phyloP scores from a whole-genome alignment of 345 rosid species.

The Adansonia digitata region DNA sequence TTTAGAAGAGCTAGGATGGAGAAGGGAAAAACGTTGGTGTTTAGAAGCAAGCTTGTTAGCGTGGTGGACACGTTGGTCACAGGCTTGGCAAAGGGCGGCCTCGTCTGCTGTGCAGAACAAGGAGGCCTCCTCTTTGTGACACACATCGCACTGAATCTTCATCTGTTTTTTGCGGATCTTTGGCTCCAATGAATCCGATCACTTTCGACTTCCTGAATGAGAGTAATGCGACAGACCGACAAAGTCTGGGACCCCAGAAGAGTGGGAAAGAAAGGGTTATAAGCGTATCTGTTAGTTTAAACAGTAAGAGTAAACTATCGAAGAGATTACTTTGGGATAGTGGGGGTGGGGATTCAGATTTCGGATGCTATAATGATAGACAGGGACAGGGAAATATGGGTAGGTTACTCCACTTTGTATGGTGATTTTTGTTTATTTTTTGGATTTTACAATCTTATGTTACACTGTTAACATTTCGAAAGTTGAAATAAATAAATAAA shows the following conservation, averaged over 20 bases:
- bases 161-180: not conserved
- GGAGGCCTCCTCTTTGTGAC: constrained; percentile 12
- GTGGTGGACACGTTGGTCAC: constrained; percentile 72
- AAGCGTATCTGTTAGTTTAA: not conserved
- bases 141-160: constrained; percentile 22
- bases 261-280: not conserved
- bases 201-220: not conserved
- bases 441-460: not conserved
- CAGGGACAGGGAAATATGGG: constrained; percentile 6
- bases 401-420: not conserved
- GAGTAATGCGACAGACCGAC: too few species aligned
- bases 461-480: not conserved
- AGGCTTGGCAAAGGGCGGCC: constrained; percentile 10
- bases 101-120: constrained; percentile 20
- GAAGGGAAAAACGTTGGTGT: constrained; percentile 84
- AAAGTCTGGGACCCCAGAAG: not conserved
- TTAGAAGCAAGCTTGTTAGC: constrained; percentile 90
- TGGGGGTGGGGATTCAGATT: constrained; percentile 10
- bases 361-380: not conserved
- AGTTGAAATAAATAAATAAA: not conserved
- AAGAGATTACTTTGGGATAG: not conserved
- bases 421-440: not conserved
- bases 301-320: not conserved
- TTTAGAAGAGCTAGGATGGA: constrained; percentile 52
- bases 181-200: not conserved